A percentile compares a stretch with the other conserved stretches of the same genome.
phyloP scores from a whole-genome alignment of 108 stramenopile species.

The Nitzschia inconspicua region DNA sequence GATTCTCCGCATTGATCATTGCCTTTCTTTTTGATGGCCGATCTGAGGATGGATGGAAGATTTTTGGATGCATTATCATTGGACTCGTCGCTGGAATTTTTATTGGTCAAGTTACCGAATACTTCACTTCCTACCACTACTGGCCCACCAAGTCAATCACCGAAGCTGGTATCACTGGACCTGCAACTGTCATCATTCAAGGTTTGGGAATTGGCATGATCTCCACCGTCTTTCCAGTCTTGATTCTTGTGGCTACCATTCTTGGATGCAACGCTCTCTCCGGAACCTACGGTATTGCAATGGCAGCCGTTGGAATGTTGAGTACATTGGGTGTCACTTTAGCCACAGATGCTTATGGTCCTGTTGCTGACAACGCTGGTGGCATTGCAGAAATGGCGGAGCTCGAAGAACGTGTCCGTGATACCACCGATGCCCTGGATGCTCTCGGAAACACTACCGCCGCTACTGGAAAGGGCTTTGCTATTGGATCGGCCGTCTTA shows the following conservation, averaged over 20 bases:
- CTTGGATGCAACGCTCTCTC: constrained; percentile 77
- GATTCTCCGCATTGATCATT: constrained; percentile 46
- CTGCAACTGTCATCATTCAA: constrained; percentile 93
- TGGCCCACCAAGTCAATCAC: constrained; percentile 83
- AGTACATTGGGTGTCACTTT: constrained; percentile 89
- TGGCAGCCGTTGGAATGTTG: constrained; percentile 95
- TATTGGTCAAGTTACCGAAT: constrained; percentile 94
- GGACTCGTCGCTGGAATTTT: constrained; percentile 87
- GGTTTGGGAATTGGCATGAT: constrained; percentile 92
- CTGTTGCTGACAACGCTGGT: constrained; percentile 94
- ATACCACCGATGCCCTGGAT: constrained; percentile 93
- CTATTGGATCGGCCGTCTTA: constrained; percentile 94
- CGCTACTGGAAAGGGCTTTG: constrained; percentile 96
- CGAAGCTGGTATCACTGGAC: constrained; percentile 85
- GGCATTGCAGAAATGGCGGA: constrained; percentile 97
- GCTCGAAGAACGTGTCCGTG: constrained; percentile 75
- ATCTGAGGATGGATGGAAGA: constrained; percentile 45
- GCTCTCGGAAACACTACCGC: constrained; percentile 97
- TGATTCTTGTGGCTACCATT: constrained; percentile 84
- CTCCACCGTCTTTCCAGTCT: constrained; percentile 83
- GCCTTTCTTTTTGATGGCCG: constrained; percentile 46
- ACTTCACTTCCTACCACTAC: constrained; percentile 89
- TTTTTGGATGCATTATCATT: constrained; percentile 77
- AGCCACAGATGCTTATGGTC: constrained; percentile 95
- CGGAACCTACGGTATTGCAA: constrained; percentile 89